Base-by-base conservation (phyloP, 768 basidiomycete genomes). In the Leccinum variicolor region DNA sequence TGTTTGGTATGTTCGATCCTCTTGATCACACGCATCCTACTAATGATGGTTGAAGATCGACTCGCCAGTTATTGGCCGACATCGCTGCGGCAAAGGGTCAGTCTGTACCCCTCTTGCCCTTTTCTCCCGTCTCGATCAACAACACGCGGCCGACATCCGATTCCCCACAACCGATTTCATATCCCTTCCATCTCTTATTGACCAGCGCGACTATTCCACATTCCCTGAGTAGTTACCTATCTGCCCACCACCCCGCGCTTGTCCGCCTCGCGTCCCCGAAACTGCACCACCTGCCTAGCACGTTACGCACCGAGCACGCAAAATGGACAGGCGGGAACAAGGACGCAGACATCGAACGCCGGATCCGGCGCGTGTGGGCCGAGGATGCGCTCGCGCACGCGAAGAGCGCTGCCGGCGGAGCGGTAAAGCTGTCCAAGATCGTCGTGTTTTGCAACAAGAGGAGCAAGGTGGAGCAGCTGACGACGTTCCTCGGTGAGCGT, bases 121-220 rank as follows among this genome's bases (percentile, higher is more conserved):
- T 61, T 51, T 58, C 67, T 36, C 52, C 68, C 33, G 26, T 73
- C 52, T 53, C 65, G 26, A n/a, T 67, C 29, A 57, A 34, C 1
- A 52, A 54, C 28, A 33, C 51, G 14, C 56, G 36, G 5, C 46
- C 47, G 13, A 57, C 57, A 13, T 28, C 66, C 0, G 57, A 57
- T 43, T 58, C 56, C 15, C 25, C 61, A 5, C 64, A 63, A 31
- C 47, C 60, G 23, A 25, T 68, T 50, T 70, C 80, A 36, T 87
- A 89, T 69, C 91, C 92, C 5, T 92, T 92, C 79, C 82, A 92
- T 69, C 74, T 95, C 46, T 64, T 96, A 54, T 79, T 97, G 26
- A 86, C 89, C 15, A 89, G 89, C 47, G 94, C 94, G 1, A 96
- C 94, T 3, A 90, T 97, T 58, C 94, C 94, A 6, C 80, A 83